Percentiles rank a stretch among this genome's conserved stretches.
Conservation (phyloP, 2,329 filamentous ascomycete species). For the Pyrenochaeta sp. region DNA sequence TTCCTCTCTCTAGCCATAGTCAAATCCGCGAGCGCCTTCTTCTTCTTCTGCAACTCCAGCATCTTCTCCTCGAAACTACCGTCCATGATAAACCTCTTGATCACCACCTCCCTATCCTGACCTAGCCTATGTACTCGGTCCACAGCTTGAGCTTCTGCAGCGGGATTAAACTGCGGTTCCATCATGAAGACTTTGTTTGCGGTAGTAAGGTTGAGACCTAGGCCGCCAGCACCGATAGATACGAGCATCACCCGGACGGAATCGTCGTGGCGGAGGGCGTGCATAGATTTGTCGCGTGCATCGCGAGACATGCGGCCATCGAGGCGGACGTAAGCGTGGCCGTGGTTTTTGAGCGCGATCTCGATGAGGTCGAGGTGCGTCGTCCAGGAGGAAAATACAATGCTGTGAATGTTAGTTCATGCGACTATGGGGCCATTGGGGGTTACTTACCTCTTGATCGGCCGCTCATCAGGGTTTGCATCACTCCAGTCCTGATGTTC, state of each 20-base stretch:
- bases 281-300: conserved; percentile 77
- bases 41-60: conserved; percentile 87
- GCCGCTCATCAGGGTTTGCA: conserved; percentile 69
- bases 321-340: conserved; percentile 78
- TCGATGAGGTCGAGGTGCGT: conserved; percentile 92
- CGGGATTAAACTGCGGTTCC: conserved; percentile 98
- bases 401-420: conserved; percentile 54
- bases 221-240: conserved; percentile 89
- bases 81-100: conserved; percentile 87
- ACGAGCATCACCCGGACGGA: conserved; percentile 83
- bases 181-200: conserved; percentile 93
- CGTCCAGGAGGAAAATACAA: conserved; percentile 97
- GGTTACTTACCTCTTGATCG: conserved; percentile 71
- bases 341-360: conserved; percentile 73
- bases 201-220: conserved; percentile 88
- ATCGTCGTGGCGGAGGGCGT: conserved; percentile 77
- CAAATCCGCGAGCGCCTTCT: conserved; percentile 87
- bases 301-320: conserved; percentile 87
- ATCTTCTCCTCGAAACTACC: conserved; percentile 95
- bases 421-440: not conserved
- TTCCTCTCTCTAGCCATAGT: conserved; percentile 63
- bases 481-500: conserved; percentile 70
- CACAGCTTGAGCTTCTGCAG: conserved; percentile 90
- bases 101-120: conserved; percentile 87
- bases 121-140: conserved; percentile 75